Percentiles rank a stretch among this genome's conserved stretches.
Evolutionary conservation across 768 basidiomycete genomes (phyloP).

Genomic region (Termitomyces sp.): DNA sequence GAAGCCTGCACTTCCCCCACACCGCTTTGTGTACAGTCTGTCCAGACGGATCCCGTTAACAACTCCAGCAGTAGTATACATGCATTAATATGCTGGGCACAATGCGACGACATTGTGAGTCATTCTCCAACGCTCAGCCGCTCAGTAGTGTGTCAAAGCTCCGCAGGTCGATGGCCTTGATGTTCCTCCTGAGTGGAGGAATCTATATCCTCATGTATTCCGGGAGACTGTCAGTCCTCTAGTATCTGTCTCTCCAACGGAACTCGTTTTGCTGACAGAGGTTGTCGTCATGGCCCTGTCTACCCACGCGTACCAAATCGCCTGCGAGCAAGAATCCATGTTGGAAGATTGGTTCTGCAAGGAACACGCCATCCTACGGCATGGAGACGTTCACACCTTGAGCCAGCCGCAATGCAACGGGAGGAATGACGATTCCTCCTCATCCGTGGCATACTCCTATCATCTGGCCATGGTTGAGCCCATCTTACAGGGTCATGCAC

Average conservation of each 20-base stretch:
- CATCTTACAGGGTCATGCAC: slow-evolving; percentile 62
- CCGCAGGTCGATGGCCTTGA: slow-evolving; percentile 26
- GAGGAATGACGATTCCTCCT: slow-evolving; percentile 8
- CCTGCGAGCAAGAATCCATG: slow-evolving; percentile 22
- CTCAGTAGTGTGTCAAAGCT: background rate
- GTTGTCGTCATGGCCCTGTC: slow-evolving; percentile 49
- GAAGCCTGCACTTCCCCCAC: slow-evolving; percentile 8
- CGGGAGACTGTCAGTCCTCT: slow-evolving; percentile 2
- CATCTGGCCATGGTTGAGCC: slow-evolving; percentile 61
- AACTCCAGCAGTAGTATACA: background rate
- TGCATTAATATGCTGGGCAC: slow-evolving; percentile 26
- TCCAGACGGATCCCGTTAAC: background rate
- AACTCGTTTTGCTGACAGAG: slow-evolving; percentile 37
- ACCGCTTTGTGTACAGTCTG: slow-evolving; percentile 12
- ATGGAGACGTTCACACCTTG: slow-evolving; percentile 35
- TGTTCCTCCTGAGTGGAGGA: slow-evolving; percentile 38
- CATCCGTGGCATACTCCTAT: slow-evolving; percentile 28
- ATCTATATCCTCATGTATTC: slow-evolving; percentile 30
- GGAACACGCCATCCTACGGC: slow-evolving; percentile 42
- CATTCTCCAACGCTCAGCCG: slow-evolving; percentile 4
- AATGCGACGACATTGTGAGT: slow-evolving; percentile 31
- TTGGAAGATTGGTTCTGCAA: slow-evolving; percentile 40
- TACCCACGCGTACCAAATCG: slow-evolving; percentile 39
- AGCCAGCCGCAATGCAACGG: slow-evolving; percentile 15
- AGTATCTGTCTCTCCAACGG: slow-evolving; percentile 19